These are phyloP conservation scores for Cubamyces lactineus DNA, from an alignment of 768 basidiomycete species.

Conservation along the genomic window DNA sequence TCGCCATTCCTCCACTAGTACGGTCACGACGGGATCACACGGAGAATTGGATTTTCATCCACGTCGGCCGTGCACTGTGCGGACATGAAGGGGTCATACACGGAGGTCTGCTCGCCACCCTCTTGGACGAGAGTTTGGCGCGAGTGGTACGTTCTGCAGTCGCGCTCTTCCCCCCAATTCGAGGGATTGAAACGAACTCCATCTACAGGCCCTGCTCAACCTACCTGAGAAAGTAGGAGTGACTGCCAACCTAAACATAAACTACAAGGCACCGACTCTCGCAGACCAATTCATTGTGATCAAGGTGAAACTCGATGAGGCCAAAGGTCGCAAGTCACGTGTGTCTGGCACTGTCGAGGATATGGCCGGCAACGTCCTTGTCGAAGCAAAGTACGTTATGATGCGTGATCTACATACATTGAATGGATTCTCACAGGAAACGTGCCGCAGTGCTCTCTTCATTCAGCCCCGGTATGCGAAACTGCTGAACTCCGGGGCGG, in stretches of 20 bases:
- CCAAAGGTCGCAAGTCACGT: slow-evolving; percentile 76
- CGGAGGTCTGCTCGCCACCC: slow-evolving; percentile 87
- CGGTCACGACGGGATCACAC: slow-evolving; percentile 75
- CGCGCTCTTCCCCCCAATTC: too few species aligned
- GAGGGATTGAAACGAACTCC: neutral
- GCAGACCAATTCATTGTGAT: slow-evolving; percentile 93
- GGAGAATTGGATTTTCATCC: slow-evolving; percentile 71
- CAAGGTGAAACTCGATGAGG: slow-evolving; percentile 63
- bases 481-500: slow-evolving; percentile 60
- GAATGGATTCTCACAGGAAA: slow-evolving; percentile 4
- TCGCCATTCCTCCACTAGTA: slow-evolving; percentile 80
- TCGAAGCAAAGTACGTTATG: slow-evolving; percentile 73
- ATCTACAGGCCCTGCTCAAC: slow-evolving; percentile 74
- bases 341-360: slow-evolving; percentile 79
- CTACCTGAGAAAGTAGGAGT: slow-evolving; percentile 91
- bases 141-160: slow-evolving; percentile 61
- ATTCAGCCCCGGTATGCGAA: slow-evolving; percentile 90
- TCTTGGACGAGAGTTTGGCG: slow-evolving; percentile 85
- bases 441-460: slow-evolving; percentile 64
- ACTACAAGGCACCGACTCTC: slow-evolving; percentile 85
- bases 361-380: slow-evolving; percentile 78
- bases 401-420: too few species aligned
- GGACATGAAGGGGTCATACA: slow-evolving; percentile 96
- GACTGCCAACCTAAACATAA: slow-evolving; percentile 81
- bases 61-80: slow-evolving; percentile 85